Evolutionary conservation across 768 basidiomycete genomes (phyloP).

Genomic region (Royoungia palumana): DNA sequence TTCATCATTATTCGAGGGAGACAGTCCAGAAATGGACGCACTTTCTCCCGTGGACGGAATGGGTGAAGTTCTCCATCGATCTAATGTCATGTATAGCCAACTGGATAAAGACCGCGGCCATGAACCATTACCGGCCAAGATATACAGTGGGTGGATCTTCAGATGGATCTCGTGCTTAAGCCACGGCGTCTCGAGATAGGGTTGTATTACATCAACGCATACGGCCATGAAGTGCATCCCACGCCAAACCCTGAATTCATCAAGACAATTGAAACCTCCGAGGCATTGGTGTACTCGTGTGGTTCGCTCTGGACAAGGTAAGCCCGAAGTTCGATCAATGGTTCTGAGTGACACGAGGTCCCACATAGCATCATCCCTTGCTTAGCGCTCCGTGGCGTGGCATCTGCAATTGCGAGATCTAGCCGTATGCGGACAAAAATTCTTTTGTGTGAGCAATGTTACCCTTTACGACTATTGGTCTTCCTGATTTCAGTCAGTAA

Average conservation of each 20-base stretch:
- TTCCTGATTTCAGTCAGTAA: slow-evolving; percentile 53
- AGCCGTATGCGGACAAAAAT: slow-evolving; percentile 71
- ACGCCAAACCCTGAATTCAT: slow-evolving; percentile 82
- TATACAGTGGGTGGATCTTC: slow-evolving; percentile 50
- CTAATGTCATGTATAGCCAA: slow-evolving; percentile 67
- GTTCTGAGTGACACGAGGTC: slow-evolving; percentile 3
- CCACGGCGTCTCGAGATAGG: slow-evolving; percentile 38
- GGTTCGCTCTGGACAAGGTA: slow-evolving; percentile 94
- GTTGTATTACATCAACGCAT: slow-evolving; percentile 86
- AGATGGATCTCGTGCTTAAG: slow-evolving; percentile 10
- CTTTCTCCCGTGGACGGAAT: slow-evolving; percentile 53
- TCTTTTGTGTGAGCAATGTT: slow-evolving; percentile 61
- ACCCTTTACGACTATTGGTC: not conserved
- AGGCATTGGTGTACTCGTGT: slow-evolving; percentile 85
- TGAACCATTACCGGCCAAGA: slow-evolving; percentile 56
- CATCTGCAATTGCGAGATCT: slow-evolving; percentile 72
- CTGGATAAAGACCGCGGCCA: slow-evolving; percentile 46
- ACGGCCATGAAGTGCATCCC: slow-evolving; percentile 90
- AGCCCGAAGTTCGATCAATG: slow-evolving; percentile 12
- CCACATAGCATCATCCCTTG: slow-evolving; percentile 80
- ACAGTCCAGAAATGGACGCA: slow-evolving; percentile 32
- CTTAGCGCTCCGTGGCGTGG: slow-evolving; percentile 79
- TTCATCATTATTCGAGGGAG: slow-evolving; percentile 27
- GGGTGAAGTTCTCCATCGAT: slow-evolving; percentile 45
- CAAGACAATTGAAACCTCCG: slow-evolving; percentile 52